phyloP scores from a whole-genome alignment of 78 protist genomes.

The Dictyostelium citrinum region DNA sequence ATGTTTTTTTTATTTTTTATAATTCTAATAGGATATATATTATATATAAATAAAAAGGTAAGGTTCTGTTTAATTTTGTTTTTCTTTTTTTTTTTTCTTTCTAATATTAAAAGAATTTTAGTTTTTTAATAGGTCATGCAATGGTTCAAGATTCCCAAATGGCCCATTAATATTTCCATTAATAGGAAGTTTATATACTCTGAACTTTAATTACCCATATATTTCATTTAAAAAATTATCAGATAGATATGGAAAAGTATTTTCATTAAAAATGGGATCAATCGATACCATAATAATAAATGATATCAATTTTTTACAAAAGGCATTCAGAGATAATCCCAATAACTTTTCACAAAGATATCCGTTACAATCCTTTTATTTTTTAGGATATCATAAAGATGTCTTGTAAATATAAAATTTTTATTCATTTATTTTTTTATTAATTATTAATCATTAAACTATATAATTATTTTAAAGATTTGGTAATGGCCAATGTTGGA shows the following conservation, averaged over 20 bases:
- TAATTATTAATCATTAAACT: too few species aligned
- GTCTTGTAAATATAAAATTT: too few species aligned
- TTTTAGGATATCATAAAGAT: background rate
- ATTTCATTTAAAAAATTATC: background rate
- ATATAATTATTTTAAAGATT: background rate
- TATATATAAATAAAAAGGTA: too few species aligned
- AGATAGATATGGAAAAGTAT: slow-evolving; percentile 27
- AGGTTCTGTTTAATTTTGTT: too few species aligned
- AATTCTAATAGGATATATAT: too few species aligned
- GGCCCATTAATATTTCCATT: slow-evolving; percentile 41
- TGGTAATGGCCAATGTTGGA: slow-evolving; percentile 25
- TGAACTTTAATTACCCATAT: background rate
- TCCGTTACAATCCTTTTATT: background rate
- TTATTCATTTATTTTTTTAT: too few species aligned
- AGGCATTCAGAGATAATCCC: background rate
- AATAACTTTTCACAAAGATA: background rate
- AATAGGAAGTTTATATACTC: slow-evolving; percentile 16
- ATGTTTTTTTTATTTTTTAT: too few species aligned
- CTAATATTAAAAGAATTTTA: too few species aligned
- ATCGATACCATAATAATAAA: slow-evolving; percentile 7
- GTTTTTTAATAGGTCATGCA: too few species aligned
- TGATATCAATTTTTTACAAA: background rate
- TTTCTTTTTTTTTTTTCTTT: too few species aligned
- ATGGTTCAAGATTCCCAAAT: background rate
- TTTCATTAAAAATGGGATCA: slow-evolving; percentile 1